Base-by-base conservation (phyloP, 2,329 filamentous ascomycete species). In the Xylaria sp. region DNA sequence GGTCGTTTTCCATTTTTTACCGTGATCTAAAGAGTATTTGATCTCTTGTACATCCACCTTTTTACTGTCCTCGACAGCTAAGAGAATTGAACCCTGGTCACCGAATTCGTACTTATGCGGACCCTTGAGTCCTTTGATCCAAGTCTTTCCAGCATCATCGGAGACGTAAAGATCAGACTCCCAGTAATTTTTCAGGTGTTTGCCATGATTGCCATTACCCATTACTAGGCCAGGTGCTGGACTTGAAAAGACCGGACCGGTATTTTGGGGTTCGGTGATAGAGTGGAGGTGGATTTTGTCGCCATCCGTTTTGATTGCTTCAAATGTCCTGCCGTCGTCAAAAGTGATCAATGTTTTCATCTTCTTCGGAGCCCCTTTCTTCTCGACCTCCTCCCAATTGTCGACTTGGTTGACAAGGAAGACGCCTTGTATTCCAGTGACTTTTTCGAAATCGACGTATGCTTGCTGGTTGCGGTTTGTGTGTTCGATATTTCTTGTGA, bases 91-190 rank as follows among this genome's bases (percentile, higher is more conserved):
- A 1, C 96, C 96, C 72, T 97, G 92, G 74, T 98, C 95, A 61
- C 96, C 96, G 78, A 98, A 97, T 77, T 98, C 94, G 80, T 97
- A 99, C 79, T 97, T 96, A 82, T 98, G 94, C 12, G 94, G 92
- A 21, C 93, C 93, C 17, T 94, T 85, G 4, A 93, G 85, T 0
- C 90, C 88, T 76, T 90, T 84, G 45, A 84, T 88, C 96, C 97
- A 99, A 1, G 90, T 94, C 68, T 93, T 82, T 48, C 96, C 96
- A 21, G 94, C 95, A 79, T 98, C 90, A 76, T 97, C 93, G 0
- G 96, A 99, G 30, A 98, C 89, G 77, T 90, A 98, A 0, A 97
- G 87, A 78, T 93, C 89, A 12, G 93, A 90, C 9, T 97, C 88
- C 3, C 84, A 83, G 76, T 94, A 95, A 6, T 85, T 81, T 69